phyloP scores from a whole-genome alignment of 2,329 filamentous ascomycete species.

The Magnaporthiopsis rhizophila region DNA sequence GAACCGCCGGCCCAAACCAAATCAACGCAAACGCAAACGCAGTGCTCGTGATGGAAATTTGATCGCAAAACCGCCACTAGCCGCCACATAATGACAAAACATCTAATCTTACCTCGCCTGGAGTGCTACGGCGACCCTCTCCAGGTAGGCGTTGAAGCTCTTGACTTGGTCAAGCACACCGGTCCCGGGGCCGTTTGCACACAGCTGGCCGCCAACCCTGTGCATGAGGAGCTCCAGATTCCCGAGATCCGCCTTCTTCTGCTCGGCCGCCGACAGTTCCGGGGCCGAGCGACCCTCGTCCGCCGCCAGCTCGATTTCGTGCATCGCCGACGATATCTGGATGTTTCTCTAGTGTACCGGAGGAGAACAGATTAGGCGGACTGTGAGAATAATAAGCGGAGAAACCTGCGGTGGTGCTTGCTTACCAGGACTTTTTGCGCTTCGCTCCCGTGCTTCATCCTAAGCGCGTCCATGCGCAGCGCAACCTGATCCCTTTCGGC shows the following conservation, averaged over 20 bases:
- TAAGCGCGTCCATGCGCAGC: conserved; percentile 54
- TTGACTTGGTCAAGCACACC: conserved; percentile 45
- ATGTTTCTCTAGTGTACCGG: conserved; percentile 34
- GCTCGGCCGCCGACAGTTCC: conserved; percentile 34
- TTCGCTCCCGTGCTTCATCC: conserved; percentile 49
- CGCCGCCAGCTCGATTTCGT: conserved; percentile 52
- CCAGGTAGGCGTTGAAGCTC: conserved; percentile 56
- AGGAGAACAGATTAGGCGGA: neutral
- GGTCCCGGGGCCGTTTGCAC: conserved; percentile 35
- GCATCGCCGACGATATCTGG: conserved; percentile 48
- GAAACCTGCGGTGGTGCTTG: too few species aligned
- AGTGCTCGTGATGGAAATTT: neutral
- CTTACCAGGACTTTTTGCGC: conserved; percentile 42
- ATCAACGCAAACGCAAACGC: neutral
- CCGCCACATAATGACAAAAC: neutral
- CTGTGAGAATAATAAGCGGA: conserved; percentile 1
- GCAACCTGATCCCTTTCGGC: conserved; percentile 54
- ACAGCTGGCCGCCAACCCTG: conserved; percentile 45
- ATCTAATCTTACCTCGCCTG: conserved; percentile 25
- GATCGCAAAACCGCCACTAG: neutral
- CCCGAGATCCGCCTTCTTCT: conserved; percentile 41
- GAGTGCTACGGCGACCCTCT: conserved; percentile 49
- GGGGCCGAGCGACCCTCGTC: conserved; percentile 35
- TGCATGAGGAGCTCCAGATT: conserved; percentile 51
- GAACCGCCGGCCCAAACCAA: neutral